Evolutionary conservation across 164 flowering plant species (phyloP).

Genomic region (Kalanchoe fedtschenkoi): DNA sequence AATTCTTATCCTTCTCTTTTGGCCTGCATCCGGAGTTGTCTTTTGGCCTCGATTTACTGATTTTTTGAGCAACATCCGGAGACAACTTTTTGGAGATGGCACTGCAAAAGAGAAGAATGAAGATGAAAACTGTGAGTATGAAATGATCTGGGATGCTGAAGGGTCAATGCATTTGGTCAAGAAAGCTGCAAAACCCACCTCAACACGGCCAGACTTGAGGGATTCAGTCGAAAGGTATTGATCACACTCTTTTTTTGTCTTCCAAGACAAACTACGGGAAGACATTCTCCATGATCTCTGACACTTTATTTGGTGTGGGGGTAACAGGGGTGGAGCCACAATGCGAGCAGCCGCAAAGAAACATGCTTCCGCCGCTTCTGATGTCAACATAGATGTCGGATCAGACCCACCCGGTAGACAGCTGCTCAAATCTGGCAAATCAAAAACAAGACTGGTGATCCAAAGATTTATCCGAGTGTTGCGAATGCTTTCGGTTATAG

Average conservation of each 20-base stretch:
- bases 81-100: conserved; percentile 15
- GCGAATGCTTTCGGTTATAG: conserved; percentile 38
- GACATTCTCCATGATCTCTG: not conserved
- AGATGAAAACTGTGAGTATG: conserved; percentile 71
- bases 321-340: conserved; percentile 63
- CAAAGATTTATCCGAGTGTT: conserved; percentile 35
- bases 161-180: conserved; percentile 81
- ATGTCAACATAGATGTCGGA: conserved; percentile 22
- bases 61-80: conserved; percentile 18
- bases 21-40: conserved; percentile 48
- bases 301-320: not conserved
- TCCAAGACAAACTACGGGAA: not conserved
- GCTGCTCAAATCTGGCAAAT: conserved; percentile 28
- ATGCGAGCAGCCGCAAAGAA: conserved; percentile 59
- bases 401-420: conserved; percentile 19
- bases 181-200: conserved; percentile 26
- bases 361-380: conserved; percentile 20
- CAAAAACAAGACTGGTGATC: conserved; percentile 28
- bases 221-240: conserved; percentile 46
- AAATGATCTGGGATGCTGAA: conserved; percentile 94
- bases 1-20: conserved; percentile 40
- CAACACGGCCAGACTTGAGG: conserved; percentile 20
- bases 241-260: not conserved
- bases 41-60: conserved; percentile 15
- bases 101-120: conserved; percentile 61